Conservation (phyloP, 306 rosid species). For the Sphenostylis stenocarpa region DNA sequence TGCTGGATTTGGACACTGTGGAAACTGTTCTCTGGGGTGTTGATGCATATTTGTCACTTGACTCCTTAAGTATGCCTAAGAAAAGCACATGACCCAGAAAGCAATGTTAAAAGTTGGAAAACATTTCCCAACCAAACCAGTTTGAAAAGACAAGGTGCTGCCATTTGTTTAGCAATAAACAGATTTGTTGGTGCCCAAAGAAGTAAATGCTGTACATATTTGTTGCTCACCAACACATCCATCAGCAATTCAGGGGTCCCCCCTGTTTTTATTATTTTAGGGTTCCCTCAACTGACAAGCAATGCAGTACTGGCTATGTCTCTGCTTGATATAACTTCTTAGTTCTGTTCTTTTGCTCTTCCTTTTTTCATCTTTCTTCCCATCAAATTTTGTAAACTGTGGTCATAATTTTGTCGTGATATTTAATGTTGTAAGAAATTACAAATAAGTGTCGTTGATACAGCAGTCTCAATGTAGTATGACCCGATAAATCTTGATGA, state of each 20-base stretch:
- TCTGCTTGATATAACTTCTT: not conserved
- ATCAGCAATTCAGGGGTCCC: slow-evolving; percentile 42
- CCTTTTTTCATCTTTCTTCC: not conserved
- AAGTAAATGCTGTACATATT: slow-evolving; percentile 45
- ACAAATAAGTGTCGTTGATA: not conserved
- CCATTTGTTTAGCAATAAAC: slow-evolving; percentile 32
- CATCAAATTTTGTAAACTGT: not conserved
- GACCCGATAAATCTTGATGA: not conserved
- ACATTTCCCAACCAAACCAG: slow-evolving; percentile 27
- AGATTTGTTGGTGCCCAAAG: slow-evolving; percentile 27
- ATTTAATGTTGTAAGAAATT: not conserved
- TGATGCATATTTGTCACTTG: slow-evolving; percentile 35
- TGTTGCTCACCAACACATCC: slow-evolving; percentile 55
- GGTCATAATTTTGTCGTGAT: not conserved
- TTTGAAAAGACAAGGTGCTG: slow-evolving; percentile 44
- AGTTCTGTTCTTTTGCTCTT: not conserved
- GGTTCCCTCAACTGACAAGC: slow-evolving; percentile 33
- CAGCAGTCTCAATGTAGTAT: not conserved
- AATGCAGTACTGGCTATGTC: slow-evolving; percentile 30
- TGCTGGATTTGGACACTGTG: slow-evolving; percentile 28
- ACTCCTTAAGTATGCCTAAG: slow-evolving; percentile 12
- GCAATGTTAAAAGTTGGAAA: slow-evolving; percentile 17
- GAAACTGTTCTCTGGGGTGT: slow-evolving; percentile 1
- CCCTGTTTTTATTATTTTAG: slow-evolving; percentile 27
- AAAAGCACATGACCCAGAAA: slow-evolving; percentile 24